A percentile compares a stretch with the other conserved stretches of the same genome.
Evolutionary conservation across 2,329 filamentous ascomycete genomes (phyloP).

Genomic region (Aspergillus amoenus): DNA sequence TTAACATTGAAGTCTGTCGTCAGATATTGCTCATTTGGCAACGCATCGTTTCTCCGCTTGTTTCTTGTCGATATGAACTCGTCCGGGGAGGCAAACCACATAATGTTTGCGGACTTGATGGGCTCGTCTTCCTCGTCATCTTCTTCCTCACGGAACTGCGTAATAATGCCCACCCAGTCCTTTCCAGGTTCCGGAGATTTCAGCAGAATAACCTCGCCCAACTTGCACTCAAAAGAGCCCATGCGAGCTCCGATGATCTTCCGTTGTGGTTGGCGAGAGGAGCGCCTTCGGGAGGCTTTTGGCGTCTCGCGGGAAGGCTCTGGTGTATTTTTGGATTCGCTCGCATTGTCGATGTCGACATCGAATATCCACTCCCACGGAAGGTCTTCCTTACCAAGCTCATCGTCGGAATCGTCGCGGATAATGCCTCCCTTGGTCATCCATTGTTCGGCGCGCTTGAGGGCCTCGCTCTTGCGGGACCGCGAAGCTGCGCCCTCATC

Average conservation of each 20-base stretch:
- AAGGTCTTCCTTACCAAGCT: constrained; percentile 70
- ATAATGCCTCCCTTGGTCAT: constrained; percentile 62
- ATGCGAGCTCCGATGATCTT: constrained; percentile 78
- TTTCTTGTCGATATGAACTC: constrained; percentile 81
- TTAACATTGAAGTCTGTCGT: constrained; percentile 86
- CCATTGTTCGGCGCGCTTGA: constrained; percentile 46
- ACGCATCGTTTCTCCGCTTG: constrained; percentile 77
- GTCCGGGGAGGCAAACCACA: constrained; percentile 89
- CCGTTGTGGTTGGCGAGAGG: constrained; percentile 31
- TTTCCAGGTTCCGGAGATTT: constrained; percentile 85
- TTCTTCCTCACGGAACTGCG: constrained; percentile 73
- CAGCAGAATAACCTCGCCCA: constrained; percentile 82
- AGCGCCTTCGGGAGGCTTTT: constrained; percentile 29
- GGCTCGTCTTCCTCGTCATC: constrained; percentile 55
- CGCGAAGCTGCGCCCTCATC: constrained; percentile 17
- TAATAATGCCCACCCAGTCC: constrained; percentile 89
- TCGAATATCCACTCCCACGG: constrained; percentile 81
- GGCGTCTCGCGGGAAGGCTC: constrained; percentile 20
- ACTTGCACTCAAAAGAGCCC: constrained; percentile 73
- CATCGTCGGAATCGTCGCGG: constrained; percentile 84
- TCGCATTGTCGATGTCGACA: constrained; percentile 23
- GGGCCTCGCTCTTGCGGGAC: constrained; percentile 23
- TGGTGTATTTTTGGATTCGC: constrained; percentile 14
- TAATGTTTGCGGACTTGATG: constrained; percentile 76
- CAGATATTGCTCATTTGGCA: constrained; percentile 89